These are phyloP conservation scores for Eucalyptus caleyi DNA, from an alignment of 345 rosid species.

Conservation along the genomic window DNA sequence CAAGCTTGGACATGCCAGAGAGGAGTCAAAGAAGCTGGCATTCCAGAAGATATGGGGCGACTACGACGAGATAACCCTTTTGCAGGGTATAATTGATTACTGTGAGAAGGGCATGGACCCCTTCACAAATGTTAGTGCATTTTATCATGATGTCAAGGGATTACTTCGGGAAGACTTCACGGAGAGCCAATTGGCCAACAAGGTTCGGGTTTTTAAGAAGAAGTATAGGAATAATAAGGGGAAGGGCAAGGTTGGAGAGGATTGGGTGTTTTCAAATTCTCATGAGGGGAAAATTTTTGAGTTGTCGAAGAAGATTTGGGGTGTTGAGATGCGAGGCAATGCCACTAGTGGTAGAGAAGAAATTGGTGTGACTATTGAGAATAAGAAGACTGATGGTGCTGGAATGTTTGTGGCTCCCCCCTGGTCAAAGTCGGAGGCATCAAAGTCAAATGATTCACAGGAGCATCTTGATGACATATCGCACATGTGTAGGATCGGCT, in stretches of 20 bases:
- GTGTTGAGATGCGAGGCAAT: neutral
- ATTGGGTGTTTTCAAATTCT: neutral
- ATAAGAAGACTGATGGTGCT: neutral
- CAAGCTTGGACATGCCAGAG: neutral
- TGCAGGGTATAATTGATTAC: constrained; percentile 13
- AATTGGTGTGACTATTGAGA: neutral
- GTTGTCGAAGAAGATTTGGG: neutral
- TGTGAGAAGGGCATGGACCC: neutral
- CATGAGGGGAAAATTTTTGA: neutral
- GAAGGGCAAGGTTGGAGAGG: neutral
- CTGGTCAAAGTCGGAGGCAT: neutral
- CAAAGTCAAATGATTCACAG: neutral
- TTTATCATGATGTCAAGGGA: constrained; percentile 2
- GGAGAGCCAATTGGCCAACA: neutral
- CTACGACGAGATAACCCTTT: constrained; percentile 7
- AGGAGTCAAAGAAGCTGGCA: neutral
- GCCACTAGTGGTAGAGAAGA: neutral
- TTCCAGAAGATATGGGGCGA: constrained; percentile 9
- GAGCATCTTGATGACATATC: neutral
- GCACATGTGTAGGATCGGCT: neutral
- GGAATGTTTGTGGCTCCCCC: neutral
- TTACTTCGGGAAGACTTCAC: neutral
- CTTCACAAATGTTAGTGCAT: neutral
- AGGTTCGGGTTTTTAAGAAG: neutral
- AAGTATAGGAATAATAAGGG: neutral